These are phyloP conservation scores for Phialemonium atrogriseum DNA, from an alignment of 2,329 filamentous ascomycete genomes.

Conservation along the genomic window DNA sequence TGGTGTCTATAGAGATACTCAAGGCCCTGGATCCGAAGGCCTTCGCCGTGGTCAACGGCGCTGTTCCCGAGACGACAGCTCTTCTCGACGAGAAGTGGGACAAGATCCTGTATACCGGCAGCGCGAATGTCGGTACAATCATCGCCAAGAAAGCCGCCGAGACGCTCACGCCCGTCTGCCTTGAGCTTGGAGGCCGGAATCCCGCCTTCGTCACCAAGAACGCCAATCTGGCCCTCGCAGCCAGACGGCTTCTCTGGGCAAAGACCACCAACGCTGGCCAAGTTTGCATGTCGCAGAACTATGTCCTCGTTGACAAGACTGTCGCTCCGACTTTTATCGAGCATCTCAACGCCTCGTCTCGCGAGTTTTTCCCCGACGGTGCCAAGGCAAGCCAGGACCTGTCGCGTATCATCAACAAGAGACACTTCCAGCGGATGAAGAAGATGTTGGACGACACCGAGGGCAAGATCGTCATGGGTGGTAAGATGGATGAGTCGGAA, in stretches of 20 bases:
- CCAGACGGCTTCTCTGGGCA: constrained; percentile 78
- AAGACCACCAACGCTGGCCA: constrained; percentile 85
- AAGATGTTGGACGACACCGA: constrained; percentile 78
- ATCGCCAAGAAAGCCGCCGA: constrained; percentile 84
- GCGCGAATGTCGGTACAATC: constrained; percentile 70
- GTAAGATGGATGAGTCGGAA: constrained; percentile 68
- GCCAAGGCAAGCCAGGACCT: constrained; percentile 71
- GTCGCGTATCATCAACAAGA: constrained; percentile 69
- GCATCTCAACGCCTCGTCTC: constrained; percentile 61
- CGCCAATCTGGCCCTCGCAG: constrained; percentile 71
- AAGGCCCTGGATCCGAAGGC: constrained; percentile 68
- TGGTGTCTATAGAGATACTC: constrained; percentile 71
- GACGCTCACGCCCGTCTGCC: constrained; percentile 75
- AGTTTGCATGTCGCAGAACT: constrained; percentile 89
- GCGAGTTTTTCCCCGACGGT: constrained; percentile 78
- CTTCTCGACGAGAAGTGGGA: constrained; percentile 88
- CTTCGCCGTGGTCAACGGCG: constrained; percentile 75
- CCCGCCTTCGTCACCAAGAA: constrained; percentile 85
- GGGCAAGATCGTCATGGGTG: constrained; percentile 82
- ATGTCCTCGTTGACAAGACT: constrained; percentile 72
- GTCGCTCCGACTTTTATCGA: constrained; percentile 64
- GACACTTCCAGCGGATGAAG: constrained; percentile 76
- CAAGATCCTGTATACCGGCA: constrained; percentile 96
- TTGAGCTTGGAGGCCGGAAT: constrained; percentile 88
- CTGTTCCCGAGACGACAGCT: constrained; percentile 68